Evolutionary conservation across 495 filamentous ascomycete genomes (phyloP).

Genomic region (Platismatia glauca): DNA sequence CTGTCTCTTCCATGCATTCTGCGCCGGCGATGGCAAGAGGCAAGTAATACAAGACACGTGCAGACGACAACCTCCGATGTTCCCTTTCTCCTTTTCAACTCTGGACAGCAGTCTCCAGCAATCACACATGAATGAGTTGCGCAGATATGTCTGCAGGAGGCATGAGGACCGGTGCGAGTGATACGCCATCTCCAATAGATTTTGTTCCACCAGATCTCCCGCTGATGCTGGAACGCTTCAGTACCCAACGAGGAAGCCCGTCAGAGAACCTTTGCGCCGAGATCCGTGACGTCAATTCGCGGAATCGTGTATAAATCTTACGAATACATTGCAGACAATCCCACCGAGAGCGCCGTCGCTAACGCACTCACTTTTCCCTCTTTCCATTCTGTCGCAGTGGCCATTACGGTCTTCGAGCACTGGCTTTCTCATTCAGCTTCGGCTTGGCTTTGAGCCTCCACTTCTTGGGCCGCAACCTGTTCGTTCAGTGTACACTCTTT

Average conservation of each 20-base stretch:
- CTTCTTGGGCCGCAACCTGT: conserved; percentile 9
- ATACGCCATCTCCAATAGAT: background rate
- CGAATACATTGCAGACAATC: background rate
- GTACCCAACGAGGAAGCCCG: background rate
- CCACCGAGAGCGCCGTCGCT: background rate
- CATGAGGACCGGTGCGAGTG: background rate
- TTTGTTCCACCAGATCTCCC: background rate
- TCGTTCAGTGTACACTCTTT: background rate
- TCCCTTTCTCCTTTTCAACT: background rate
- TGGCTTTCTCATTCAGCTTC: background rate
- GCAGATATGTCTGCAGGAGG: background rate
- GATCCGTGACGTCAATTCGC: background rate
- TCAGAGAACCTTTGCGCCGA: background rate
- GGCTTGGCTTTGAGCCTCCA: background rate
- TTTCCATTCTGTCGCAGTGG: background rate
- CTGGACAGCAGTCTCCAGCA: too few relatives aligned
- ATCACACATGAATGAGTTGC: background rate
- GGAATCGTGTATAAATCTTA: background rate
- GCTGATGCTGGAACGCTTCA: background rate
- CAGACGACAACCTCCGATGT: background rate
- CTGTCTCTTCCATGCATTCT: background rate
- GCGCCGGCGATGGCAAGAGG: background rate
- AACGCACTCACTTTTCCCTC: background rate
- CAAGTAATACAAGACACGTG: background rate
- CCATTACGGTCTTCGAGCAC: background rate